Evolutionary conservation across 768 basidiomycete species (phyloP), one percentile per base, ranked within the genome.

Genomic region (Mycena albidolilacea): DNA sequence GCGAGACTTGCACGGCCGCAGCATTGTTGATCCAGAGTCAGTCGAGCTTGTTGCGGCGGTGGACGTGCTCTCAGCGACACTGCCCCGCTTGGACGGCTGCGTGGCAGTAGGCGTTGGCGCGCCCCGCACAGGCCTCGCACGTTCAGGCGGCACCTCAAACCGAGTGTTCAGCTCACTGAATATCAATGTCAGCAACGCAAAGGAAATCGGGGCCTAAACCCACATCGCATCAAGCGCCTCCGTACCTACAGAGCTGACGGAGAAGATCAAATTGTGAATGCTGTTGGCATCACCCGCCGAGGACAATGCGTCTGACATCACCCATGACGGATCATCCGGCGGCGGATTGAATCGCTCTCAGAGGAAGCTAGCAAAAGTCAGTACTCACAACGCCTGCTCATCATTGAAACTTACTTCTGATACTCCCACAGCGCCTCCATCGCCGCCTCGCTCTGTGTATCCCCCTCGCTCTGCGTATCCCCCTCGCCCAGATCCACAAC

Each of bases 341-440:
- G 79, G 76, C 21, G 76, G 74, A 57, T 77, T 76, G 58, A 79
- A 79, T 41, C 78, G 74, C 58, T 77, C 75, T 8, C 67, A 73
- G 8, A 80, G 50, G 66, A 80, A 80, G 59, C 79, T 80, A 70
- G 23, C 15, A 61, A 35, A 58, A 23, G 21, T 69, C 63, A 54
- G 57, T 50, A 68, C 15, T 9, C 38, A 2, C 5, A 37, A 60
- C 14, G 7, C 19, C 60, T 1, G 41, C 50, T 52, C 59, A 19
- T 43, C 69, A 58, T 35, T 46, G 35, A 12, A 43, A 74, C 80
- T 35, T 54, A 85, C 83, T 80, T 71, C 61, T 85, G 82, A 72
- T 86, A 87, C n/a, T 82, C 82, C 81, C 81, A 85, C 23, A 86
- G 58, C 9, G 78, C 78, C 55, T 84, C 83, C 60, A 74, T 76